Evolutionary conservation across 2,329 filamentous ascomycete species (phyloP).

Genomic region (Pseudodiploospora longispora): DNA sequence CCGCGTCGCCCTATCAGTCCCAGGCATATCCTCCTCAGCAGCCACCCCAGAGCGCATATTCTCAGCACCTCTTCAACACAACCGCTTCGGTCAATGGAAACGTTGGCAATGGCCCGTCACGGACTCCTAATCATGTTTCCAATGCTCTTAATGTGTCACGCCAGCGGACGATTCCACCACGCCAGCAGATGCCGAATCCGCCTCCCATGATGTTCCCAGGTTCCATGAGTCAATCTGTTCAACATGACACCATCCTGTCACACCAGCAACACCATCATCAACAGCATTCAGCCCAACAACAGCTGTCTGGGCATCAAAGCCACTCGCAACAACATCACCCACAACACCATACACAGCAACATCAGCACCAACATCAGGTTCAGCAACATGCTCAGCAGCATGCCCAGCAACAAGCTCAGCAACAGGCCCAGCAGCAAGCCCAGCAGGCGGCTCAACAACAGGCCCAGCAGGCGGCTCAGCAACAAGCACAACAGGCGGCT

Average conservation of each 20-base stretch:
- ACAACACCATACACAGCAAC: slow-evolving; percentile 20
- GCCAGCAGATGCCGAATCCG: slow-evolving; percentile 35
- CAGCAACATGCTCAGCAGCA: slow-evolving; percentile 22
- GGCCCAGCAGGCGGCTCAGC: slow-evolving; percentile 15
- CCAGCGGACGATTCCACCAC: slow-evolving; percentile 35
- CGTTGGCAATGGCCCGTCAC: slow-evolving; percentile 40
- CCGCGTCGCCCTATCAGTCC: slow-evolving; percentile 47
- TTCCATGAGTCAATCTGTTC: slow-evolving; percentile 33
- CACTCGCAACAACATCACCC: slow-evolving; percentile 25
- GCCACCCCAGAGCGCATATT: slow-evolving; percentile 37
- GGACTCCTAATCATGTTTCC: slow-evolving; percentile 37
- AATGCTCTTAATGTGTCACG: slow-evolving; percentile 38
- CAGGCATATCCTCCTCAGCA: slow-evolving; percentile 47
- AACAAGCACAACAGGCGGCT: slow-evolving; percentile 12
- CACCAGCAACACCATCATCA: slow-evolving; percentile 30
- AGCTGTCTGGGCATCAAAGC: slow-evolving; percentile 20
- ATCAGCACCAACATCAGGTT: slow-evolving; percentile 21
- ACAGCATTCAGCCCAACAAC: slow-evolving; percentile 18
- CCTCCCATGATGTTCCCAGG: slow-evolving; percentile 30
- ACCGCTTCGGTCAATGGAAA: slow-evolving; percentile 38
- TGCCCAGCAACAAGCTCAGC: slow-evolving; percentile 19
- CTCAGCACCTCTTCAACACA: slow-evolving; percentile 45
- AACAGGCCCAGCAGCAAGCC: slow-evolving; percentile 16
- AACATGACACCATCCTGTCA: slow-evolving; percentile 35
- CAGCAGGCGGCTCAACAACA: slow-evolving; percentile 20